phyloP scores from a whole-genome alignment of 495 filamentous ascomycete species.

The Xanthoparmelia taractica region DNA sequence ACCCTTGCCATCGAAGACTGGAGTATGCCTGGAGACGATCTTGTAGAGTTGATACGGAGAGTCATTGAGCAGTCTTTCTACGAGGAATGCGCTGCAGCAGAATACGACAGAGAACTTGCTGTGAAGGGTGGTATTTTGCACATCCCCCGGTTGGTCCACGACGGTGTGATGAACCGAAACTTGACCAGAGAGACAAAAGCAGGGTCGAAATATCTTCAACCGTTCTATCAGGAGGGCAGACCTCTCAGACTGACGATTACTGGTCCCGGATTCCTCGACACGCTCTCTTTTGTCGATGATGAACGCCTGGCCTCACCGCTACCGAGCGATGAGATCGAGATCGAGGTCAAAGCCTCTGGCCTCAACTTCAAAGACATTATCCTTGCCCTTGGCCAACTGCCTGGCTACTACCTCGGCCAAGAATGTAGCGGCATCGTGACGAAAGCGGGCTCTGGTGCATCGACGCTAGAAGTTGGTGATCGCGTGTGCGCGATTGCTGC shows the following conservation, averaged over 20 bases:
- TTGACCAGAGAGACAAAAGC: neutral
- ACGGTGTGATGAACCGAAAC: neutral
- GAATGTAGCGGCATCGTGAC: slow-evolving; percentile 41
- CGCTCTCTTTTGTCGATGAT: slow-evolving; percentile 16
- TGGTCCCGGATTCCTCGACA: slow-evolving; percentile 30
- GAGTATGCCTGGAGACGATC: neutral
- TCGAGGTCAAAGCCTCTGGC: slow-evolving; percentile 31
- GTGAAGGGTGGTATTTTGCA: slow-evolving; percentile 1
- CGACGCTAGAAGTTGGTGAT: slow-evolving; percentile 40
- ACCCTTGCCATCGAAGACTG: neutral
- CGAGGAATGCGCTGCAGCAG: neutral
- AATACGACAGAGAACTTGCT: slow-evolving; percentile 7
- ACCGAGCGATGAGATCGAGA: slow-evolving; percentile 22
- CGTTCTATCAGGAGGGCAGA: slow-evolving; percentile 11
- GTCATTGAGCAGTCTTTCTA: neutral
- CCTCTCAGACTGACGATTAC: slow-evolving; percentile 29
- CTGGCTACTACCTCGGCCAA: slow-evolving; percentile 31
- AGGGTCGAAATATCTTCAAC: neutral
- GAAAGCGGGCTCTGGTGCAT: no score
- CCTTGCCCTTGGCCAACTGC: slow-evolving; percentile 33
- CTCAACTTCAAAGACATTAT: slow-evolving; percentile 43
- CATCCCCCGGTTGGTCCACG: slow-evolving; percentile 6
- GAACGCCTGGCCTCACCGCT: neutral
- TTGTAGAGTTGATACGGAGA: neutral
- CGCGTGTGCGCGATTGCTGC: slow-evolving; percentile 35